phyloP scores from a whole-genome alignment of 2,329 filamentous ascomycete genomes.

The Penicillium freii region DNA sequence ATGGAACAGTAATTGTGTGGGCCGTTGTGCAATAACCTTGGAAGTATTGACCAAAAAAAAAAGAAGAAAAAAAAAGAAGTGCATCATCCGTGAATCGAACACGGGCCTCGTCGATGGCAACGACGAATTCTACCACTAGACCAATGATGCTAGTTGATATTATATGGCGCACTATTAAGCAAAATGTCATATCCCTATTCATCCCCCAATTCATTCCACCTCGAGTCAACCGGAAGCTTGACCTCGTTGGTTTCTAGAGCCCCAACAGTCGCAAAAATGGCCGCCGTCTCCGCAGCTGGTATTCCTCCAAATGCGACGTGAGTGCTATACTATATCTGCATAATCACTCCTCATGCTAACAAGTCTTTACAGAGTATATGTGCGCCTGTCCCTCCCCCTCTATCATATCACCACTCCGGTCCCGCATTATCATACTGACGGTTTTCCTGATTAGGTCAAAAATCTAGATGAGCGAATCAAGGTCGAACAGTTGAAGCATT shows the following conservation, averaged over 20 bases:
- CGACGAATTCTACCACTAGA: constrained; percentile 49
- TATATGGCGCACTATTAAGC: accelerated
- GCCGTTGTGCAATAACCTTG: too few relatives aligned
- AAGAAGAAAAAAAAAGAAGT: constrained; percentile 20
- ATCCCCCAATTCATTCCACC: background rate
- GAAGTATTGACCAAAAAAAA: too few relatives aligned
- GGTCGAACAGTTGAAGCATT: constrained; percentile 69
- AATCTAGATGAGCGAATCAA: constrained; percentile 95
- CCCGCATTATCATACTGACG: constrained; percentile 15
- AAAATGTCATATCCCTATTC: accelerated
- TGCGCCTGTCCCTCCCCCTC: constrained; percentile 26
- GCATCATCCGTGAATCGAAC: constrained; percentile 50
- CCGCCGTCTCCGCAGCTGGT: constrained; percentile 29
- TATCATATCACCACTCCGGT: constrained; percentile 11
- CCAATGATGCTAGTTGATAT: constrained; percentile 39
- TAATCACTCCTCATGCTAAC: constrained; percentile 15
- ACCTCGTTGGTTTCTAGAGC: constrained; percentile 19
- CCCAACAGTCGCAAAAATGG: constrained; percentile 38
- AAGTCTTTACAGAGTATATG: constrained; percentile 40
- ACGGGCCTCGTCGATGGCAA: constrained; percentile 49
- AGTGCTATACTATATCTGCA: constrained; percentile 16
- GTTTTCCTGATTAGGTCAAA: constrained; percentile 50
- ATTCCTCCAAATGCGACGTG: constrained; percentile 43
- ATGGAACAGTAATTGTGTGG: too few relatives aligned
- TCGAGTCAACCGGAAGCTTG: constrained; percentile 14